Conservation (phyloP, 1,284 basidiomycete genomes). For the Heliocybe sulcata region DNA sequence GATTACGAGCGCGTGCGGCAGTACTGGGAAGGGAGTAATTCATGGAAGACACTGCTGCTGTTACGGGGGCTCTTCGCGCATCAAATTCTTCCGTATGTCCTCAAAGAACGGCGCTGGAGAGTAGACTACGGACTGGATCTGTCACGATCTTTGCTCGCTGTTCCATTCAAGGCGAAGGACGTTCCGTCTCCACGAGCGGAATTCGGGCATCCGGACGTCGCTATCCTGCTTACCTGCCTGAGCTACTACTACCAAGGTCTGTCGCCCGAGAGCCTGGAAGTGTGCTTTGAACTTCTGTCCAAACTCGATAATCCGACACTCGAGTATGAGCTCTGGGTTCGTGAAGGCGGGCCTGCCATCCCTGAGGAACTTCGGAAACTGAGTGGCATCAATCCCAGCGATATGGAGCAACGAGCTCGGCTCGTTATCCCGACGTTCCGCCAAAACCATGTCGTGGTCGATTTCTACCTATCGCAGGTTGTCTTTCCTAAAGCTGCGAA, state of each 20-base stretch:
- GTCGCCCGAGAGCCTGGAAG: slow-evolving; percentile 26
- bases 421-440: slow-evolving; percentile 28
- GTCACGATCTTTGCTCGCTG: slow-evolving; percentile 38
- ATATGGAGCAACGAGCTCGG: slow-evolving; percentile 25
- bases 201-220: slow-evolving; percentile 49
- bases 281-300: slow-evolving; percentile 31
- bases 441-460: slow-evolving; percentile 30
- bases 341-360: slow-evolving; percentile 11
- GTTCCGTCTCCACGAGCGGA: slow-evolving; percentile 40
- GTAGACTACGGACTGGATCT: slow-evolving; percentile 45
- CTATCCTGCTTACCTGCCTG: slow-evolving; percentile 39
- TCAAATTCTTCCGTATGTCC: slow-evolving; percentile 32
- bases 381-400: slow-evolving; percentile 33
- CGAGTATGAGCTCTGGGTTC: slow-evolving; percentile 37
- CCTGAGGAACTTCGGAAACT: slow-evolving; percentile 23
- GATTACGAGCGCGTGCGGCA: slow-evolving; percentile 8
- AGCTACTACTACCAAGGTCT: slow-evolving; percentile 48
- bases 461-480: slow-evolving; percentile 41
- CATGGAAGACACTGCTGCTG: slow-evolving; percentile 31
- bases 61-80: slow-evolving; percentile 34
- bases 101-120: slow-evolving; percentile 38
- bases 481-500: slow-evolving; percentile 45
- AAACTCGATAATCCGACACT: slow-evolving; percentile 35
- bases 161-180: slow-evolving; percentile 49
- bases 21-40: slow-evolving; percentile 6